Evolutionary conservation across 1,284 basidiomycete genomes (phyloP), one percentile per base, ranked within the genome.

Genomic region (Tilletia horrida): DNA sequence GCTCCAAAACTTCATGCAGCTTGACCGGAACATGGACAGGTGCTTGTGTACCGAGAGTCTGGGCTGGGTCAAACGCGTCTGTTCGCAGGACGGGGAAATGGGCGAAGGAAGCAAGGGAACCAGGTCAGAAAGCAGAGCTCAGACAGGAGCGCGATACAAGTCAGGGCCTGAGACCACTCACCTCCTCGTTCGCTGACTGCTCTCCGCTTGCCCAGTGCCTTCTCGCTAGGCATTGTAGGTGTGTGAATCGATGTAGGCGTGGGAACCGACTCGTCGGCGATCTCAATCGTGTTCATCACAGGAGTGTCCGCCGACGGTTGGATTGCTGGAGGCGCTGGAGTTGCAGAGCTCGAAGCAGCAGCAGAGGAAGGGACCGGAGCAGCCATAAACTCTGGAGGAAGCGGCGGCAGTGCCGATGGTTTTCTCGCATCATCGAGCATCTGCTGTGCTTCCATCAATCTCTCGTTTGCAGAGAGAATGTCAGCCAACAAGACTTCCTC

Each of bases 131-230:
- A n/a, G n/a, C n/a, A n/a, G n/a, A n/a, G n/a, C n/a, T n/a, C n/a
- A n/a, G n/a, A n/a, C n/a, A n/a, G n/a, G n/a, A n/a, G n/a, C n/a
- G n/a, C n/a, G n/a, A n/a, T n/a, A 40, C 35, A 40, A 40, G 35
- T 40, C 35, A 40, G 35, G 35, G 4, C 52, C 16, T 2, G 8
- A 1, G 18, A 21, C 27, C 18, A 64, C 44, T 48, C 65, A 62
- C 62, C 65, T 1, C 59, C 55, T 31, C 65, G 47, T 45, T 48
- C 59, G 27, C 65, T 66, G 18, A 75, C 64, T 2, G 71, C 71
- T 27, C 76, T 65, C 21, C 76, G 66, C 71, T 78, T 78, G 1
- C 76, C 76, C 35, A 78, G 62, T 23, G 76, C 76, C 50, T 78
- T 78, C 27, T 67, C 76, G 42, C 69, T 72, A 0, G 76, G 76